Evolutionary conservation across 192 early-diverging fungal species (phyloP), one percentile per base, ranked within the genome.

Genomic region (Phlyctochytrium bullatum): DNA sequence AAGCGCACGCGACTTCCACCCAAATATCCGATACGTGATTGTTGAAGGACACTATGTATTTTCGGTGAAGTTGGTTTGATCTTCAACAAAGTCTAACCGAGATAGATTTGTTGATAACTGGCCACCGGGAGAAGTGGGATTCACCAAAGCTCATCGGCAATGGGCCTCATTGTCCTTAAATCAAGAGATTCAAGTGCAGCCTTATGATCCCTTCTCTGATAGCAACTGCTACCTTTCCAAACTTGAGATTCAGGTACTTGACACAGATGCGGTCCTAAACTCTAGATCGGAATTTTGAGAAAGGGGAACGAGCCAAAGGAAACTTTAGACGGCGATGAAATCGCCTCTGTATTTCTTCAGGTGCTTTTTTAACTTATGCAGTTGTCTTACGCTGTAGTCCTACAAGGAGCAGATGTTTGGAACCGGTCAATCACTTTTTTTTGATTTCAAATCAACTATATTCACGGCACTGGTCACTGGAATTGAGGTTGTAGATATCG

Each of bases 331-430:
- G 80, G 87, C 3, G 89, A 89, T 51, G 89, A 93, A 36, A 81
- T 95, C 68, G 78, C 83, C 28, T 73, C 85, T 54, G 68, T 84
- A 3, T 85, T 93, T 56, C 52, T 68, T 73, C 67, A 76, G 35
- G 71, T 69, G 17, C 52, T 23, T 29, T 61, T 40, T 25, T 28
- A 1, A 36, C 14, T 23, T 14, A 58, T 20, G 23, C 36, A 36
- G 61, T 27, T 52, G 47, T n/a, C 52, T 76, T 28, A 60, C 67
- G 47, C 27, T 60, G 31, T 35, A 88, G 83, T 65, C 71, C 34
- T 95, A 93, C 68, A 81, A 88, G 47, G 86, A 88, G 56, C 92
- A 95, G 83, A 87, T 95, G 16, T 90, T 97, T 59, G 72, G 88
- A 16, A 75, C 77, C 2, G 89, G 87, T 23, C 94, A 98, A 65